Evolutionary conservation across 2,329 filamentous ascomycete species (phyloP), one percentile per base, ranked within the genome.

Genomic region (Leptosphaerulina australis): DNA sequence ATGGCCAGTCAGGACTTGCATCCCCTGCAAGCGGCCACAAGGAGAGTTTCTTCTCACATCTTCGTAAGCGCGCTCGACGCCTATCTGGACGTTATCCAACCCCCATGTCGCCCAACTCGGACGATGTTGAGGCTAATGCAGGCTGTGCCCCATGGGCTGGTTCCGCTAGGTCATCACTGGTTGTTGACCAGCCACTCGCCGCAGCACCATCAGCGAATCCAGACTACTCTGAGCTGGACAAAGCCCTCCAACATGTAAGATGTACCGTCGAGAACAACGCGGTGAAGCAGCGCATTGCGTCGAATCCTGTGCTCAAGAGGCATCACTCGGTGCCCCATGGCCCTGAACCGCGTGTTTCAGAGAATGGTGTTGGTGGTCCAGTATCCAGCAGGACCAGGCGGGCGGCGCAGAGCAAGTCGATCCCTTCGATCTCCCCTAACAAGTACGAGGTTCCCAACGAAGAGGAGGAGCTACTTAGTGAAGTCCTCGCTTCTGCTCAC

Each of bases 21-120:
- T 94, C 91, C 5, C 90, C 91, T 3, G 85, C 87, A 0, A 87
- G 83, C 63, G 89, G 83, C 14, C 89, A 91, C 48, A 95, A 95
- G 69, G 94, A 99, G 73, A 91, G 94, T 73, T 99, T 99, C 79
- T 99, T 99, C 76, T 97, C 94, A 0, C 94, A 99, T 70, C 81
- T 99, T 6, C 85, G 94, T 48, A 99, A 99, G 75, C 87, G 93
- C 41, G 94, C 95, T 21, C 85, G 94, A 62, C 84, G 94, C 60
- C 87, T 99, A 53, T 99, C 94, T 20, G 94, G 94, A 36, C 87
- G 93, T 49, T 91, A 96, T 68, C 90, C 93, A 69, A 87, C 86
- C 11, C 87, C 90, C 6, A 84, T 88, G 50, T 90, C 91, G 14
- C 88, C 91, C 7, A 84, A 82, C 33, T 86, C 87, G 46, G 92